Evolutionary conservation across 441 rosid species (phyloP), one percentile per base, ranked within the genome.

Genomic region (Brassica balearica): DNA sequence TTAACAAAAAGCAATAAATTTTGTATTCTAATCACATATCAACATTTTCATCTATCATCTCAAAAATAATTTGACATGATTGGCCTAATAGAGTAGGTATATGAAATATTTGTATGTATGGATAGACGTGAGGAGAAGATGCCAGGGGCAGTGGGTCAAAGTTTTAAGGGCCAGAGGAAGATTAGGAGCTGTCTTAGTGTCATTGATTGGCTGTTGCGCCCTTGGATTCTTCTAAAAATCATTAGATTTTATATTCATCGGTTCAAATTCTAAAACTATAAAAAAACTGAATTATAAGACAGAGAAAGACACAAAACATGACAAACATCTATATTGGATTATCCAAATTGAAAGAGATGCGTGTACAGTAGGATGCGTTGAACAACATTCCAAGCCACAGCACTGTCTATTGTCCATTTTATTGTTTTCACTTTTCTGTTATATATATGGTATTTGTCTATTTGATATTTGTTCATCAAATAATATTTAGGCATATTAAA

Each of bases 361-460:
- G 73, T 78, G 69, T 61, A 78, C 70, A 48, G 69, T 67, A 69
- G 46, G 58, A 60, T 78, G 73, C 68, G 69, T 72, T 66, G 0
- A 72, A 60, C 29, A 29, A 55, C 77, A 66, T 43, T 59, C 69
- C 63, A 78, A 78, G 69, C 68, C 12, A 77, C 61, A 11, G 65
- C 6, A 36, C 5, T 58, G 72, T 61, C 32, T 69, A 65, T 60
- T 38, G 76, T 62, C 46, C 66, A 11, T 25, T 55, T 6, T 36
- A 15, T 77, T 8, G 10, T 8, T 41, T 9, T 38, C 68, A 23
- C 17, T 72, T 43, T 34, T 34, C 38, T 6, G 38, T 34, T 34
- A 34, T 34, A 6, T 34, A 36, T 69, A 4, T 51, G 56, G 58
- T 14, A 53, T 53, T 53, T 14, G 11, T 41, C 46, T 43, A 48